Evolutionary conservation across 352 stramenopile species (phyloP).

Genomic region (Globisporangium cederbergense): DNA sequence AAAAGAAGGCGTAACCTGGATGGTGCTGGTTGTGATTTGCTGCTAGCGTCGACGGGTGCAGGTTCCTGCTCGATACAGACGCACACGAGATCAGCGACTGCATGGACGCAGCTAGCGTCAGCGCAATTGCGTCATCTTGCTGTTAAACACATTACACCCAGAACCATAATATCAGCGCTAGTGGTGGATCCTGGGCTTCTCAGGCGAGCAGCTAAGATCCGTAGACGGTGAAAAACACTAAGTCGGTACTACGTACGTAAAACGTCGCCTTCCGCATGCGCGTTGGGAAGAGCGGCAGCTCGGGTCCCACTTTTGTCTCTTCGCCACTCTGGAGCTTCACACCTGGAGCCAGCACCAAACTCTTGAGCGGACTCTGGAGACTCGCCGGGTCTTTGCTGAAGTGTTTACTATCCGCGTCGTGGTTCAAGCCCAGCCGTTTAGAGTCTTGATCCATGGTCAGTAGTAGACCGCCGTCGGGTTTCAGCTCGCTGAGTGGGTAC

Average conservation of each 20-base stretch:
- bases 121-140: conserved; percentile 13
- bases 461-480: neutral
- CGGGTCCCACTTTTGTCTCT: conserved; percentile 23
- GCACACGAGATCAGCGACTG: conserved; percentile 12
- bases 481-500: neutral
- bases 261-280: conserved; percentile 35
- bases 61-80: conserved; percentile 7
- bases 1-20: conserved; percentile 1
- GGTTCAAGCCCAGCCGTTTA: neutral
- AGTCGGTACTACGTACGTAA: conserved; percentile 15
- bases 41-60: neutral
- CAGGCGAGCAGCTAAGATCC: neutral
- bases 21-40: neutral
- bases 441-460: neutral
- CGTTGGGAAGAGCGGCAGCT: conserved; percentile 23
- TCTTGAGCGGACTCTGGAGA: conserved; percentile 10
- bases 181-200: neutral
- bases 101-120: conserved; percentile 5
- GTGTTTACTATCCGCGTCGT: neutral
- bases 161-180: neutral
- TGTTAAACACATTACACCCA: neutral
- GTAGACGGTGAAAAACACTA: neutral
- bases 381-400: neutral
- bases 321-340: conserved; percentile 25
- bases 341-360: conserved; percentile 24